Evolutionary conservation across 108 stramenopile genomes (phyloP), one percentile per base, ranked within the genome.

Genomic region (Conticribra guillardii): DNA sequence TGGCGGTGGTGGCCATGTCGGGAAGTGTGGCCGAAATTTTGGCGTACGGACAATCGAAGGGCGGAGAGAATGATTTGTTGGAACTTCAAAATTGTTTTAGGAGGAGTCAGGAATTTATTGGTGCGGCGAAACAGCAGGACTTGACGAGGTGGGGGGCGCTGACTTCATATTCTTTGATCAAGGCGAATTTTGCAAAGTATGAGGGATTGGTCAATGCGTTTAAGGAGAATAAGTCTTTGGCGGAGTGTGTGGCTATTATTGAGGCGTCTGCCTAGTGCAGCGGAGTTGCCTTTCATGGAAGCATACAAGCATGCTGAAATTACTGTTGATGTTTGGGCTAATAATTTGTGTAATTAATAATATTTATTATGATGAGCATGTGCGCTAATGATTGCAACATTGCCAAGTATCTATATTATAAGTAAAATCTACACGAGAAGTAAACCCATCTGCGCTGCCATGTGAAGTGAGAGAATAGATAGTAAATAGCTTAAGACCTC

Each of bases 141-240:
- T 51, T 95, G 69, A 95, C 93, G 21, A 79, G 93, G 59, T 95
- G 93, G 93, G 93, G 90, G 18, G 93, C 93, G 18, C 60, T 92
- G 26, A 83, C 86, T 30, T 73, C 87, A 0, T 90, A 79, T 67
- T 50, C 64, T 8, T 55, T 92, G 55, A 67, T 95, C 28, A 86
- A 80, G 24, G 63, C 54, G 30, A 87, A 92, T 61, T 71, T 79
- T 59, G 74, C 51, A 11, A 80, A 82, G 28, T 87, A 83, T 59
- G 89, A 95, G 46, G 63, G 61, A 45, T 44, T 95, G n/a, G 84
- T 84, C 4, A 48, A 83, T 44, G 93, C 90, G 2, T 87, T 95
- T 58, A 63, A 69, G 49, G 69, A 73, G 14, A 74, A 87, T 41
- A 89, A 82, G 44, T 81, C 82, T 51, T 64, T 95, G 30, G 50